phyloP scores from a whole-genome alignment of 805 yeast species.

The Pichia californica region DNA sequence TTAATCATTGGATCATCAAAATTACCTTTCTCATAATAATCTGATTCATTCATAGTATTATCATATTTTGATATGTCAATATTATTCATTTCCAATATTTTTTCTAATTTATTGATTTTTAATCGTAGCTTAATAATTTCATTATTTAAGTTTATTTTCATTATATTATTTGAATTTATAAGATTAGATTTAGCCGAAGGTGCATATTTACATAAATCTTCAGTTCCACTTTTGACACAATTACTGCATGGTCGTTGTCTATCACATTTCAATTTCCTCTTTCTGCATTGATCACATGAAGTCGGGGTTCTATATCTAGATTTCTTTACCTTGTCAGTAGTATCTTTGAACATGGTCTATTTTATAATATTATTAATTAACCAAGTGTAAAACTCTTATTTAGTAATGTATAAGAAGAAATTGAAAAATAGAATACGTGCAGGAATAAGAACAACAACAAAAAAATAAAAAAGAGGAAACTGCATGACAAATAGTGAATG shows the following conservation, averaged over 20 bases:
- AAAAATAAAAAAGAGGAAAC: no score
- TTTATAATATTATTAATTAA: no score
- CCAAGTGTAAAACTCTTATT: no score
- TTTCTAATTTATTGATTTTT: slow-evolving; percentile 34
- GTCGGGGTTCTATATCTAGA: slow-evolving; percentile 42
- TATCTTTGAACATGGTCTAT: no score
- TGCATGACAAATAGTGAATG: no score
- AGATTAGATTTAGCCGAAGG: slow-evolving; percentile 21
- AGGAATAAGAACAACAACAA: no score
- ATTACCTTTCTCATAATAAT: slow-evolving; percentile 10
- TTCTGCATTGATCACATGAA: slow-evolving; percentile 36
- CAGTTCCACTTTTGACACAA: slow-evolving; percentile 32
- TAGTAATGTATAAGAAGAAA: no score
- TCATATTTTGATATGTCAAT: slow-evolving; percentile 21
- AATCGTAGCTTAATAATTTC: slow-evolving; percentile 35
- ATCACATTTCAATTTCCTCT: slow-evolving; percentile 37
- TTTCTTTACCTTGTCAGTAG: slow-evolving; percentile 29
- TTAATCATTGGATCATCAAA: slow-evolving; percentile 35
- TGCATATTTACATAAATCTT: slow-evolving; percentile 38
- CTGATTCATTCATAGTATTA: slow-evolving; percentile 11
- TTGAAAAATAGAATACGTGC: no score
- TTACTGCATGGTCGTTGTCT: slow-evolving; percentile 32
- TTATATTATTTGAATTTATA: not conserved
- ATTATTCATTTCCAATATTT: slow-evolving; percentile 25
- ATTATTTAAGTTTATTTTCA: slow-evolving; percentile 32